Evolutionary conservation across 208 protist species (phyloP).

Genomic region (Acanthamoeba healyi): DNA sequence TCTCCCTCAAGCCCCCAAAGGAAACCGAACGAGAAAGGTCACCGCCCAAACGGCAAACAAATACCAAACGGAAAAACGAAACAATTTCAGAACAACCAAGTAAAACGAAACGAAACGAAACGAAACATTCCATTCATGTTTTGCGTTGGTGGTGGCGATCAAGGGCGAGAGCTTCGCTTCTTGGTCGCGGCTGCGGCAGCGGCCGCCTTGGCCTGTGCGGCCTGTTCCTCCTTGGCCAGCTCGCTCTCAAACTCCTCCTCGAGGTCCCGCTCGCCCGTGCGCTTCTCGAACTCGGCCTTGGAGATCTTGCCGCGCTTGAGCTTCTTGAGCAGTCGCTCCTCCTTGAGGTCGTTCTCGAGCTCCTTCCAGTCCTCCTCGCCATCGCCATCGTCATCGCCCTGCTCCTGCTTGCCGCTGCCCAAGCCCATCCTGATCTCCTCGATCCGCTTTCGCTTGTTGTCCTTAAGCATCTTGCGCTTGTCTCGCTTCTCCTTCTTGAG

Average conservation of each 20-base stretch:
- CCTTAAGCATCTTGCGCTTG: conserved; percentile 55
- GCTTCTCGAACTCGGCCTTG: conserved; percentile 68
- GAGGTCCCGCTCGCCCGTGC: conserved; percentile 40
- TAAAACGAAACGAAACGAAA: no score
- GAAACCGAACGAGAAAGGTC: no score
- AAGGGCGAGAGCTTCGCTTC: no score
- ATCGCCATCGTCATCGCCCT: neutral
- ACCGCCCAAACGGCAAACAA: no score
- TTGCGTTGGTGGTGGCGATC: no score
- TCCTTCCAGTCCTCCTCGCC: conserved; percentile 58
- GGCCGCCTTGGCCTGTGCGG: neutral
- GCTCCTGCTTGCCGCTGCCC: neutral
- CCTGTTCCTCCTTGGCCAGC: neutral
- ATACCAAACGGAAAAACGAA: no score
- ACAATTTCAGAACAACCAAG: no score
- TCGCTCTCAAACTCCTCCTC: conserved; percentile 51
- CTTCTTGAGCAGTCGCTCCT: conserved; percentile 66
- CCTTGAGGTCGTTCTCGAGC: conserved; percentile 49
- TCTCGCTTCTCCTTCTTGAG: conserved; percentile 71
- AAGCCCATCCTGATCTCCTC: neutral
- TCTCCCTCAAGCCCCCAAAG: no score
- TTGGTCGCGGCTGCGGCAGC: no score
- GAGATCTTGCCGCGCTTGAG: conserved; percentile 63
- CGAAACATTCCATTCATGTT: no score
- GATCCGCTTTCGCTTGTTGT: conserved; percentile 53